Evolutionary conservation across 148 eudicot genomes (phyloP), one percentile per base, ranked within the genome.

Genomic region (Rhododendron kiyosumense): DNA sequence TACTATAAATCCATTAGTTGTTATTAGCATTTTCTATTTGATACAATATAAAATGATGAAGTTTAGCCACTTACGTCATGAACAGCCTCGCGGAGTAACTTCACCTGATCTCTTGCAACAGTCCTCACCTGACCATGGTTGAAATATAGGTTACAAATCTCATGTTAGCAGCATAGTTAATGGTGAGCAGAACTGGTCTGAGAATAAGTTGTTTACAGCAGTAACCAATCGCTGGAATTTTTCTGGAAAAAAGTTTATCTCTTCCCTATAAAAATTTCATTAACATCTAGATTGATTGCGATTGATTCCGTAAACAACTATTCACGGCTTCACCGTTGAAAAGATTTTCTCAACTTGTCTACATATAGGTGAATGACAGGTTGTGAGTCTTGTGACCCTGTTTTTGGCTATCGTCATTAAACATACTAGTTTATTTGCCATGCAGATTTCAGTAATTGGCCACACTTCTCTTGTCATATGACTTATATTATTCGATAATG

Each of bases 71-170:
- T 91, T 88, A 94, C 95, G 85, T 92, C 95, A 75, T 93, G 87
- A 81, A 93, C 96, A 2, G 89, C 95, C 26, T 92, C 91, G 15
- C 94, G 92, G 6, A 94, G 89, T 80, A 91, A 38, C 24, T 83
- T 48, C 43, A 92, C 82, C 84, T 94, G 98, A 9, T 90, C 81
- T 46, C 3, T 83, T 17, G 95, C 92, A 80, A 92, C 93, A 30
- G 93, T 92, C 83, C 84, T 89, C 74, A 91, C 87, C 95, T 94
- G 77, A 79, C 54, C 26, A 2, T 52, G 11, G 7, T 65, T 61
- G 9, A 65, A 45, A 14, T 48, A 81, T 46, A 34, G n/a, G 73
- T 14, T 34, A 65, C 6, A 45, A n/a, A 67, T 43, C 36, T 78
- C n/a, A 34, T 24, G 15, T 69, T 65, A 11, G 14, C 5, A 65